phyloP scores from a whole-genome alignment of 441 rosid species.

The California macrophylla region DNA sequence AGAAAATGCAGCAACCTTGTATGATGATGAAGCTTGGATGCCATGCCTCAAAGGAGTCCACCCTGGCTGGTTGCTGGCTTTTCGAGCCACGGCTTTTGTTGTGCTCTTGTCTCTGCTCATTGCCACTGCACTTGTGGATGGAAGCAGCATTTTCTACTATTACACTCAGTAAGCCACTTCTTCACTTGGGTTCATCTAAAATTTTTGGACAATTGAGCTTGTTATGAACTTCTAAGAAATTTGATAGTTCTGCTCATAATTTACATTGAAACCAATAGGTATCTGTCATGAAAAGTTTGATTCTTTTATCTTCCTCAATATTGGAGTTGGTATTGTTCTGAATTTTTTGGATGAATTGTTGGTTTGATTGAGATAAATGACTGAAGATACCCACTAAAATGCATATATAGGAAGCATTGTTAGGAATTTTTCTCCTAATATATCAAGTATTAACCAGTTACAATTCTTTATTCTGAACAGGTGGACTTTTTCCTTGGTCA shows the following conservation, averaged over 20 bases:
- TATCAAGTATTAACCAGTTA: background rate
- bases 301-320: background rate
- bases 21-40: conserved; percentile 74
- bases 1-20: conserved; percentile 41
- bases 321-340: background rate
- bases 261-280: background rate
- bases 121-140: conserved; percentile 43
- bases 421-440: too few relatives aligned
- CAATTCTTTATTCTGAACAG: conserved; percentile 35
- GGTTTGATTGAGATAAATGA: too few relatives aligned
- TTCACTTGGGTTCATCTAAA: background rate
- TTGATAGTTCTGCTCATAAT: background rate
- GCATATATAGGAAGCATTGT: background rate
- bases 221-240: too few relatives aligned
- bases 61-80: conserved; percentile 86
- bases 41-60: conserved; percentile 72
- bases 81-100: conserved; percentile 50
- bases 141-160: conserved; percentile 67
- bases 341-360: too few relatives aligned
- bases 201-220: background rate
- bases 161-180: conserved; percentile 64
- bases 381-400: background rate
- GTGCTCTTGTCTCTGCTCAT: conserved; percentile 50
- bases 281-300: background rate
- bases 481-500: conserved; percentile 74